phyloP scores from a whole-genome alignment of 2,329 filamentous ascomycete genomes.

The Verruconis gallopava region DNA sequence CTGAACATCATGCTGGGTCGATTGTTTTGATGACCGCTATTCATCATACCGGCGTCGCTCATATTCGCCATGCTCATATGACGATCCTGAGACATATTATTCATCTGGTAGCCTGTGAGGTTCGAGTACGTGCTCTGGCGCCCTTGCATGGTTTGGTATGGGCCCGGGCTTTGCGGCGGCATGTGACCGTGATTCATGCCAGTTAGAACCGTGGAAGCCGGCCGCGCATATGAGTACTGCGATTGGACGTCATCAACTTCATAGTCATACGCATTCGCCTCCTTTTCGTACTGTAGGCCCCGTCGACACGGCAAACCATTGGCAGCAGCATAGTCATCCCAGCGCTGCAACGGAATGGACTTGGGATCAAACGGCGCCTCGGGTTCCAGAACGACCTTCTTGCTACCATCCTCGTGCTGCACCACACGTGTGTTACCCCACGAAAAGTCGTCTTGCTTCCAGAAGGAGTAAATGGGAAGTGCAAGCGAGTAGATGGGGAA shows the following conservation, averaged over 20 bases:
- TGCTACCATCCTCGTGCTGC: slow-evolving; percentile 82
- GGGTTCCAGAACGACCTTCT: slow-evolving; percentile 71
- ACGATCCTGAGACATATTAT: slow-evolving; percentile 27
- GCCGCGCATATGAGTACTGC: slow-evolving; percentile 82
- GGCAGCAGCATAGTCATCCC: slow-evolving; percentile 84
- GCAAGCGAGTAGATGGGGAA: slow-evolving; percentile 89
- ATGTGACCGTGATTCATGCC: slow-evolving; percentile 53
- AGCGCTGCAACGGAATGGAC: slow-evolving; percentile 84
- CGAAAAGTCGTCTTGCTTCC: slow-evolving; percentile 97
- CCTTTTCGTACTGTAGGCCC: slow-evolving; percentile 54
- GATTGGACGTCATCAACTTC: slow-evolving; percentile 49
- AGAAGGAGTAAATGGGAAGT: slow-evolving; percentile 94
- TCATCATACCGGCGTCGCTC: slow-evolving; percentile 1
- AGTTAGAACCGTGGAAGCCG: slow-evolving; percentile 73
- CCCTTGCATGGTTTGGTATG: slow-evolving; percentile 50
- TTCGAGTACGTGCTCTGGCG: slow-evolving; percentile 62
- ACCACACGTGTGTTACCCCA: slow-evolving; percentile 99
- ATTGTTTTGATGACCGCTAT: slow-evolving; percentile 19
- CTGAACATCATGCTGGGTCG: slow-evolving; percentile 15
- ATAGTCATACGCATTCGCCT: slow-evolving; percentile 32
- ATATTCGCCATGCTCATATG: slow-evolving; percentile 46
- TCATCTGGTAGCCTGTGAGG: slow-evolving; percentile 22
- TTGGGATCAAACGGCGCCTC: slow-evolving; percentile 80
- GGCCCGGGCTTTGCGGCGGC: slow-evolving; percentile 69
- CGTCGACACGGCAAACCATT: slow-evolving; percentile 89